Conservation (phyloP, 441 rosid species). For the Erysimum pusillum region DNA sequence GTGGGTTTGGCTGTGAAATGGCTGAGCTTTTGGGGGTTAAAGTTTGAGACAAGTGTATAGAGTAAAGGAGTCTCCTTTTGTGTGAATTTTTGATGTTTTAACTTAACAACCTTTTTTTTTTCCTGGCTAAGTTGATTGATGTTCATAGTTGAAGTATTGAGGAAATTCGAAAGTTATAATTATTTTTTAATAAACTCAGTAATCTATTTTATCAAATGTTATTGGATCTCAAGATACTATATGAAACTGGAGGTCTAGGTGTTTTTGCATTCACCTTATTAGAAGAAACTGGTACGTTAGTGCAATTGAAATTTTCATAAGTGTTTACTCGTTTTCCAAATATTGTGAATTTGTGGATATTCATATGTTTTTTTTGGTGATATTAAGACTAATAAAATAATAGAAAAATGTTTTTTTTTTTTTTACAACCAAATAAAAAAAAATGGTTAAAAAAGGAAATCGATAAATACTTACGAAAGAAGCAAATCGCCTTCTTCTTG, state of each 20-base stretch:
- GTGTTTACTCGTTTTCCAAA: too few relatives aligned
- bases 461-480: not conserved
- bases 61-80: conserved; percentile 18
- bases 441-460: not conserved
- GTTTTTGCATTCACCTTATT: too few relatives aligned
- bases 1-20: conserved; percentile 43
- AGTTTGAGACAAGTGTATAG: conserved; percentile 35
- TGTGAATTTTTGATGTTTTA: conserved; percentile 32
- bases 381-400: not conserved
- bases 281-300: too few relatives aligned
- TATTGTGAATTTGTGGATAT: too few relatives aligned
- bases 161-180: conserved; percentile 3
- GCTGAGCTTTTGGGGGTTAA: conserved; percentile 39
- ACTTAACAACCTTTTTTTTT: not conserved
- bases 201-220: too few relatives aligned
- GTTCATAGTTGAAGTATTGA: conserved; percentile 29
- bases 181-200: conserved; percentile 14
- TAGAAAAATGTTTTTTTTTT: too few relatives aligned
- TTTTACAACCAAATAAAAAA: too few relatives aligned
- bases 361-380: too few relatives aligned
- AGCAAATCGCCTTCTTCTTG: not conserved
- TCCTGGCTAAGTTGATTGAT: conserved; percentile 3
- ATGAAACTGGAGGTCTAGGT: too few relatives aligned
- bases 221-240: too few relatives aligned
- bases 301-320: too few relatives aligned